Conservation (phyloP, 1,139 yeast genomes). For the Protomyces inouyei region DNA sequence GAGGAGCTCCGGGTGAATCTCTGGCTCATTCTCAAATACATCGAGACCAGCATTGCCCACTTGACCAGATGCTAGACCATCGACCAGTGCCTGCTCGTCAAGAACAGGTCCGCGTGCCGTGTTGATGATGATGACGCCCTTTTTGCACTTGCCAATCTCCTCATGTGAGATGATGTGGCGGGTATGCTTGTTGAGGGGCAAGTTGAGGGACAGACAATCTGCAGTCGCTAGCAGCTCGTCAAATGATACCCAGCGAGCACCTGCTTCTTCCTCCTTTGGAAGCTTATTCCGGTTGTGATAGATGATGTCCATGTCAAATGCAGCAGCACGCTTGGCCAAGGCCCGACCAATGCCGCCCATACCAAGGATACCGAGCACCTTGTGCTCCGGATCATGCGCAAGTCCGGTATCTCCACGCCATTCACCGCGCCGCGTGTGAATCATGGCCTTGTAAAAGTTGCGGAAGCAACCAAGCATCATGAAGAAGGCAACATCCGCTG, state of each 20-base stretch:
- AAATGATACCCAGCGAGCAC: conserved; percentile 50
- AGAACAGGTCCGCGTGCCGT: conserved; percentile 65
- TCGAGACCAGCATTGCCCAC: conserved; percentile 71
- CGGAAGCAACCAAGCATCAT: conserved; percentile 63
- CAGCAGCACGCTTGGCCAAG: conserved; percentile 57
- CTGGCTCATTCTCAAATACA: conserved; percentile 78
- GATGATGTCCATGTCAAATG: conserved; percentile 60
- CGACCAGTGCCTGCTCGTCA: conserved; percentile 65
- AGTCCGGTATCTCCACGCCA: conserved; percentile 40
- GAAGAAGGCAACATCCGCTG: conserved; percentile 75
- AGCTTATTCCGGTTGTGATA: conserved; percentile 62
- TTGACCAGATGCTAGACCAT: conserved; percentile 63
- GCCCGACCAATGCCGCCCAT: conserved; percentile 82
- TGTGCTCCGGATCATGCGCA: conserved; percentile 55
- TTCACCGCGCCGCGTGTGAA: conserved; percentile 43
- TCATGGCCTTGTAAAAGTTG: conserved; percentile 52
- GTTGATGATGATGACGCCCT: conserved; percentile 62
- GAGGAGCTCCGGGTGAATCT: conserved; percentile 40
- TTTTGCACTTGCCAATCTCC: conserved; percentile 56
- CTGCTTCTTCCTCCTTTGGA: conserved; percentile 49
- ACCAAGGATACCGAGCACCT: conserved; percentile 66
- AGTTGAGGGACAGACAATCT: conserved; percentile 58
- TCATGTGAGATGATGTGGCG: conserved; percentile 55
- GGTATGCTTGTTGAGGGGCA: conserved; percentile 55
- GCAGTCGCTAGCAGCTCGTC: conserved; percentile 55